Percentiles rank a stretch among this genome's conserved stretches.
Evolutionary conservation across 2,329 filamentous ascomycete genomes (phyloP).

Genomic region (Sarocladium brachiariae): DNA sequence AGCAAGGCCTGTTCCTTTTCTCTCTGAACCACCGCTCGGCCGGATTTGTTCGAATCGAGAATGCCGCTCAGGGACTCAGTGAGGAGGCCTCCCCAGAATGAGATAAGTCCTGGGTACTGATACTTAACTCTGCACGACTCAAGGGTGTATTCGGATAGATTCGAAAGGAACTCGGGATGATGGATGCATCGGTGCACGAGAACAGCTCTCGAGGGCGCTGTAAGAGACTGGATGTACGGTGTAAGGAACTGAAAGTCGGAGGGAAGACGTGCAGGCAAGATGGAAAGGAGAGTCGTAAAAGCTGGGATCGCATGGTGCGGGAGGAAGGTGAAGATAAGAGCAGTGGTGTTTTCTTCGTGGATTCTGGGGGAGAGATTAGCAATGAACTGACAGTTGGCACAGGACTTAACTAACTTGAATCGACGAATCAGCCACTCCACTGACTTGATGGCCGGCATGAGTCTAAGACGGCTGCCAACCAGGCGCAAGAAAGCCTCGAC

Average conservation of each 20-base stretch:
- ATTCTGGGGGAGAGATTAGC: conserved; percentile 48
- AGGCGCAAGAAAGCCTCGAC: conserved; percentile 79
- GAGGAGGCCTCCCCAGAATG: conserved; percentile 86
- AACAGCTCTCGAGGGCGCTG: conserved; percentile 69
- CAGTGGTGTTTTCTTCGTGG: conserved; percentile 81
- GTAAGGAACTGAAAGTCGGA: conserved; percentile 74
- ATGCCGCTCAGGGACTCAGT: conserved; percentile 81
- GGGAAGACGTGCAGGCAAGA: conserved; percentile 71
- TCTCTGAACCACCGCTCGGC: conserved; percentile 66
- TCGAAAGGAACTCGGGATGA: conserved; percentile 66
- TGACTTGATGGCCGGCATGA: conserved; percentile 84
- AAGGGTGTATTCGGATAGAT: conserved; percentile 73
- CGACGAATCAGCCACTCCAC: conserved; percentile 91
- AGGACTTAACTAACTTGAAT: conserved; percentile 58
- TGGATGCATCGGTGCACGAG: conserved; percentile 79
- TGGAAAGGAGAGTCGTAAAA: conserved; percentile 80
- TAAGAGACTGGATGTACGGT: conserved; percentile 75
- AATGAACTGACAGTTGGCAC: conserved; percentile 11
- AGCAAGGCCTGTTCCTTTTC: conserved; percentile 78
- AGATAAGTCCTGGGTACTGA: conserved; percentile 69
- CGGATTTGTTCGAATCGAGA: conserved; percentile 70
- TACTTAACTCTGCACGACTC: conserved; percentile 64
- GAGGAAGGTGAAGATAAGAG: conserved; percentile 76
- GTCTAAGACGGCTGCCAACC: conserved; percentile 65
- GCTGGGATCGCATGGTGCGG: conserved; percentile 84